Percentiles rank a stretch among this genome's conserved stretches.
phyloP scores from a whole-genome alignment of 495 filamentous ascomycete genomes.

The Jackrogersella multiformis region DNA sequence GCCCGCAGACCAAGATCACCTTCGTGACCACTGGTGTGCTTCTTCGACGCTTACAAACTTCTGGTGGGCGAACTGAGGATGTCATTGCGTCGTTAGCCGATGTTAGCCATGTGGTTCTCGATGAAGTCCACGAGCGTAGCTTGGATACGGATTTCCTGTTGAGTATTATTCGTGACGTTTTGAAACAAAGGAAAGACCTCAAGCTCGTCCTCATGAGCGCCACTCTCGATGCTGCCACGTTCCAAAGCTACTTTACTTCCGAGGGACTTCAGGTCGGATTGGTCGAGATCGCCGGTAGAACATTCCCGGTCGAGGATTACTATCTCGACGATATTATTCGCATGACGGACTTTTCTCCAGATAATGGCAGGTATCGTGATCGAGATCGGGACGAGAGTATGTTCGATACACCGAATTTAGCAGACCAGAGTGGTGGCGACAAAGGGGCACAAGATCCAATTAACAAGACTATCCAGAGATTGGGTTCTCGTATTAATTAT shows the following conservation, averaged over 20 bases:
- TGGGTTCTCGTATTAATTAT: slow-evolving; percentile 93
- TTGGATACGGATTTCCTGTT: slow-evolving; percentile 95
- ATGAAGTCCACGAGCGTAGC: slow-evolving; percentile 96
- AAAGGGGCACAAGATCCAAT: slow-evolving; percentile 55
- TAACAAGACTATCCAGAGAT: slow-evolving; percentile 71
- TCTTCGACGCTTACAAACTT: slow-evolving; percentile 85
- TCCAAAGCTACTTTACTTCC: slow-evolving; percentile 82
- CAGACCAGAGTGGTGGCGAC: slow-evolving; percentile 19
- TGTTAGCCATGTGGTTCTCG: slow-evolving; percentile 93
- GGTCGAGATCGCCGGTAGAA: slow-evolving; percentile 88
- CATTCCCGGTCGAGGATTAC: slow-evolving; percentile 87
- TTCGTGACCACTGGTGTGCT: slow-evolving; percentile 99
- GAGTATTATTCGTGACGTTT: slow-evolving; percentile 84
- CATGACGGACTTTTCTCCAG: slow-evolving; percentile 75
- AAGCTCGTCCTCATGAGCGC: slow-evolving; percentile 98
- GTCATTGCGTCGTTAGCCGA: slow-evolving; percentile 82
- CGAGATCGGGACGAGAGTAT: slow-evolving; percentile 44
- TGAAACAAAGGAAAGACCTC: slow-evolving; percentile 78
- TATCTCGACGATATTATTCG: slow-evolving; percentile 90
- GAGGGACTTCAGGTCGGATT: slow-evolving; percentile 70
- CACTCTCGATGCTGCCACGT: slow-evolving; percentile 89
- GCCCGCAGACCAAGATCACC: slow-evolving; percentile 78
- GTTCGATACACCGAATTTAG: slow-evolving; percentile 47
- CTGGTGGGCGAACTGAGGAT: slow-evolving; percentile 77
- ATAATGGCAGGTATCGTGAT: slow-evolving; percentile 45